Percentiles rank a stretch among this genome's conserved stretches.
Evolutionary conservation across 345 rosid genomes (phyloP).

Genomic region (Trapa bicornis): DNA sequence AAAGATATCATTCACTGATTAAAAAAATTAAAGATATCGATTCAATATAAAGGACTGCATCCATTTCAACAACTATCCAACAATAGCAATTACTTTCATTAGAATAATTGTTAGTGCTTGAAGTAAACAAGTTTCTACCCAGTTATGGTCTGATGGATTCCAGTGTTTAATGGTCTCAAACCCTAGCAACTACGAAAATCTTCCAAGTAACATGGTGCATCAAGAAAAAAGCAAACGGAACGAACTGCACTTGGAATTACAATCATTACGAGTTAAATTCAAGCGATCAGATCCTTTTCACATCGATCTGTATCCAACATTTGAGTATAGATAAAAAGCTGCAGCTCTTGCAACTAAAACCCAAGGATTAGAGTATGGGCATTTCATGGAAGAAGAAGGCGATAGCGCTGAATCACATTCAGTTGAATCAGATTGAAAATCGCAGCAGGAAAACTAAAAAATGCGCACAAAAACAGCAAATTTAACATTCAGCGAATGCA

Average conservation of each 20-base stretch:
- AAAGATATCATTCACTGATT: neutral
- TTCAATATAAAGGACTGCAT: neutral
- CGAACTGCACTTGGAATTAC: neutral
- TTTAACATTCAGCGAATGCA: neutral
- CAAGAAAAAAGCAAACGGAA: neutral
- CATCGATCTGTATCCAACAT: neutral
- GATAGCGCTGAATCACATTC: neutral
- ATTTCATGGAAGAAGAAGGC: neutral
- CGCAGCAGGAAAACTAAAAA: neutral
- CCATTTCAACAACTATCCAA: neutral
- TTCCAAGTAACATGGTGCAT: neutral
- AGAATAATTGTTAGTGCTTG: no score
- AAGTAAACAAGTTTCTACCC: neutral
- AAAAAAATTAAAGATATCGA: neutral
- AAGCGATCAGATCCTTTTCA: neutral
- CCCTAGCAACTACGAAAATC: neutral
- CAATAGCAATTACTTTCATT: no score
- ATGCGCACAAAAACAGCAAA: neutral
- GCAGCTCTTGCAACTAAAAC: neutral
- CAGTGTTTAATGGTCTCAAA: neutral
- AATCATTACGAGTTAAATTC: neutral
- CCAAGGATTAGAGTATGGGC: neutral
- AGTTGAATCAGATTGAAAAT: neutral
- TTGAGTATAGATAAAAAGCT: neutral
- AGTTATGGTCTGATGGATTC: neutral